Percentiles rank a stretch among this genome's conserved stretches.
These are phyloP conservation scores for Podila epigama DNA, from an alignment of 192 early-diverging fungal genomes.

Conservation along the genomic window DNA sequence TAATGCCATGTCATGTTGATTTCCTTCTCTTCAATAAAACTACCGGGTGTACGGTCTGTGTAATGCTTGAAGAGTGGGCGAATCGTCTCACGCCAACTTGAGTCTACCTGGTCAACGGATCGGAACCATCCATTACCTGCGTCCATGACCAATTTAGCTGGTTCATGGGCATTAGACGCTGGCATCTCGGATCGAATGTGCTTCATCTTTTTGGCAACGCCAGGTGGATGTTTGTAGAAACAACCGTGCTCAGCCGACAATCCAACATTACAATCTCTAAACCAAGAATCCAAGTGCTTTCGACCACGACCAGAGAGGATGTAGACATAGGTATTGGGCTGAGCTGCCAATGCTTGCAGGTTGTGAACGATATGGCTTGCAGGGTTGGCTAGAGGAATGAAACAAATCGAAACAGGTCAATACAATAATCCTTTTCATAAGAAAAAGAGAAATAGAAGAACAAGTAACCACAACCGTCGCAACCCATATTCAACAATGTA, in stretches of 20 bases:
- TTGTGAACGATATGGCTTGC: constrained; percentile 73
- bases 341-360: constrained; percentile 72
- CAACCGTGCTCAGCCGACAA: constrained; percentile 98
- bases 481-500: too few relatives aligned
- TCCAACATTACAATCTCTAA: constrained; percentile 85
- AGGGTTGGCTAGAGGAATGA: constrained; percentile 74
- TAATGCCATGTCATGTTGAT: constrained; percentile 99
- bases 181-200: constrained; percentile 50
- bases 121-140: constrained; percentile 83
- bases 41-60: constrained; percentile 95
- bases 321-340: constrained; percentile 92
- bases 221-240: constrained; percentile 93
- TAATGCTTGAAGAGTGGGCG: constrained; percentile 97
- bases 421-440: neutral
- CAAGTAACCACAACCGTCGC: neutral
- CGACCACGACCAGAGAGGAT: constrained; percentile 94
- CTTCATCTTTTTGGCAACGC: constrained; percentile 63
- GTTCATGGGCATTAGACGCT: constrained; percentile 43
- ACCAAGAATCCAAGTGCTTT: constrained; percentile 92
- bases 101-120: constrained; percentile 88
- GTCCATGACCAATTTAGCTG: constrained; percentile 60
- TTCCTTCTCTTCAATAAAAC: constrained; percentile 99
- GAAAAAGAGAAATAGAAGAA: neutral
- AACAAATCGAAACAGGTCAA: neutral
- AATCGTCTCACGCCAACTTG: constrained; percentile 92